phyloP scores from a whole-genome alignment of 2,329 filamentous ascomycete species.

The Fusarium hostae region DNA sequence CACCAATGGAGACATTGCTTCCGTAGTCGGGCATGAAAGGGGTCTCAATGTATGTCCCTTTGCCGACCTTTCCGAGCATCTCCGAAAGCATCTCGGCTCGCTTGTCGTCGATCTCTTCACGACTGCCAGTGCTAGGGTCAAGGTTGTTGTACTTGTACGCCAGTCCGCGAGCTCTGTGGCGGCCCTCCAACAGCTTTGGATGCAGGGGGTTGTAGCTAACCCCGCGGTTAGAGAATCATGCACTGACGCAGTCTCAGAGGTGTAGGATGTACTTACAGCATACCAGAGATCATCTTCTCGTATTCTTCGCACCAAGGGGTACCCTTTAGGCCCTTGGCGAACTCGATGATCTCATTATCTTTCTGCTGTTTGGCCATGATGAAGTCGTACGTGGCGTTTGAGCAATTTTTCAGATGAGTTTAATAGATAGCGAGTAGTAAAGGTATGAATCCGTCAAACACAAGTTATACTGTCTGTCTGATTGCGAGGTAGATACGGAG shows the following conservation, averaged over 20 bases:
- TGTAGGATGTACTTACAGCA: slow-evolving; percentile 26
- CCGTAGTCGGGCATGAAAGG: slow-evolving; percentile 73
- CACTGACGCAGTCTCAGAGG: rapidly evolving
- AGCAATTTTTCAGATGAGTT: rapidly evolving
- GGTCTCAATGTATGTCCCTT: slow-evolving; percentile 67
- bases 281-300: slow-evolving; percentile 45
- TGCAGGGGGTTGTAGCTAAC: slow-evolving; percentile 37
- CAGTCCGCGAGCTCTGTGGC: slow-evolving; percentile 35
- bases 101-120: slow-evolving; percentile 9
- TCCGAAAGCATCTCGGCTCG: slow-evolving; percentile 19
- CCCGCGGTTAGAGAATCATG: not conserved
- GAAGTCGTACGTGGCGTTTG: not conserved
- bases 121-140: slow-evolving; percentile 35
- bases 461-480: not conserved
- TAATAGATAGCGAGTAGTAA: too few species aligned
- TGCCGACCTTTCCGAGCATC: slow-evolving; percentile 37
- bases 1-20: slow-evolving; percentile 70
- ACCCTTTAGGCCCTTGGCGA: slow-evolving; percentile 33
- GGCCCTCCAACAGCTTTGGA: slow-evolving; percentile 33
- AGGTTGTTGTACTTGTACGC: slow-evolving; percentile 41
- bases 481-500: not conserved
- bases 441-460: rapidly evolving
- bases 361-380: slow-evolving; percentile 37
- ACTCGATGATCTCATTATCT: slow-evolving; percentile 34
- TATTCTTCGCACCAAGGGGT: slow-evolving; percentile 43